Evolutionary conservation across 768 basidiomycete genomes (phyloP).

Genomic region (Multifurca ochricompacta): DNA sequence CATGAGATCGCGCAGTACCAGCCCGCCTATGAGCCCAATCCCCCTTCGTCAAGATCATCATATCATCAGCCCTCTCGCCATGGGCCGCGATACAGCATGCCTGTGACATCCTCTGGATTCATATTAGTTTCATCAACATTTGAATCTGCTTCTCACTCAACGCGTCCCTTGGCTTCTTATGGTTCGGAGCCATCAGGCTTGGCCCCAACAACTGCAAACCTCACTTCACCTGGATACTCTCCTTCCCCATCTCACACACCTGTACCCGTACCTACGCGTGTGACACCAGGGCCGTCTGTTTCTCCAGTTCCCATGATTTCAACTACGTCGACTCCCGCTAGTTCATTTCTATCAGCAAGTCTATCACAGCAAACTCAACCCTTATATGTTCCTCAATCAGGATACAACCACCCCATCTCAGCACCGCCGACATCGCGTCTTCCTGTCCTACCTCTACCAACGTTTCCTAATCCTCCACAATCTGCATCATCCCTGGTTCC

Average conservation of each 20-base stretch:
- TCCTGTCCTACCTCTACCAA: constrained; percentile 17
- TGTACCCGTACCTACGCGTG: constrained; percentile 26
- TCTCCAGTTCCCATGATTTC: constrained; percentile 18
- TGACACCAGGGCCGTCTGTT: neutral
- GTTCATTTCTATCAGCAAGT: constrained; percentile 8
- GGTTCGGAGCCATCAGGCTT: constrained; percentile 22
- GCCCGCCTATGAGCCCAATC: constrained; percentile 37
- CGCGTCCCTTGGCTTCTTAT: constrained; percentile 6
- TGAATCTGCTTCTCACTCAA: constrained; percentile 2
- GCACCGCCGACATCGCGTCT: constrained; percentile 23
- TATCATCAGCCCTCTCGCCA: constrained; percentile 31
- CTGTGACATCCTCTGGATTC: constrained; percentile 62
- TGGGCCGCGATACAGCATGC: constrained; percentile 61
- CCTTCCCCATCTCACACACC: constrained; percentile 21
- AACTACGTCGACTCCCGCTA: neutral
- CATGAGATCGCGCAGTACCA: constrained; percentile 35
- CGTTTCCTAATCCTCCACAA: constrained; percentile 35
- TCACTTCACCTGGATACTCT: constrained; percentile 23
- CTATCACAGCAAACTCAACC: constrained; percentile 4
- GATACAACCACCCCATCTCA: constrained; percentile 17
- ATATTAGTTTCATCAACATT: constrained; percentile 39
- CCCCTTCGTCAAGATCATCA: constrained; percentile 30
- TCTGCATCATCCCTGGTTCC: constrained; percentile 23
- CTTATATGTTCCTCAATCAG: constrained; percentile 4
- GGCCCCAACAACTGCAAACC: constrained; percentile 20